These are phyloP conservation scores for Sporormia fimetaria DNA, from an alignment of 495 filamentous ascomycete species.

Conservation along the genomic window DNA sequence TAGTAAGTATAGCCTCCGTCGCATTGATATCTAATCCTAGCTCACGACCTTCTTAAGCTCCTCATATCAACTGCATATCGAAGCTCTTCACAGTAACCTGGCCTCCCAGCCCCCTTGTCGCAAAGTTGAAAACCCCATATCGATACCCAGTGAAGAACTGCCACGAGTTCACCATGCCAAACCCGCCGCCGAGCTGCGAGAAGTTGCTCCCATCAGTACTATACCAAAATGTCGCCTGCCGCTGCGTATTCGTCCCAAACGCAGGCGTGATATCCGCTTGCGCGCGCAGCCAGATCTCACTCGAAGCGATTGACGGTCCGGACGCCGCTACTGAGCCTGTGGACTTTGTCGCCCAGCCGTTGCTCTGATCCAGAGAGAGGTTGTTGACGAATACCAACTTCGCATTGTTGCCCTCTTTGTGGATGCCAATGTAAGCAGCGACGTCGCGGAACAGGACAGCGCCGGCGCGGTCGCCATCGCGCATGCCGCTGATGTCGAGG, in stretches of 20 bases:
- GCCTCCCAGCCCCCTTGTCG: constrained; percentile 42
- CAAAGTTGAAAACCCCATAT: constrained; percentile 48
- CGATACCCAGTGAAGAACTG: constrained; percentile 46
- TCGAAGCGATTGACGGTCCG: constrained; percentile 17
- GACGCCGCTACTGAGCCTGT: constrained; percentile 33
- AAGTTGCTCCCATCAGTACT: constrained; percentile 41
- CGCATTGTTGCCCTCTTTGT: constrained; percentile 22
- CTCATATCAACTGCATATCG: constrained; percentile 9
- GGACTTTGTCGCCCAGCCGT: constrained; percentile 35
- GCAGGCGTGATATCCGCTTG: constrained; percentile 35
- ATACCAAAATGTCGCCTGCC: constrained; percentile 39
- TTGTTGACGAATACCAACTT: constrained; percentile 27
- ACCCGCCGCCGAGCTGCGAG: constrained; percentile 34
- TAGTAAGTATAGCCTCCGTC: too few relatives aligned
- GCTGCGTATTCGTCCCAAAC: constrained; percentile 15
- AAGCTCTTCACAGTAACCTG: constrained; percentile 34
- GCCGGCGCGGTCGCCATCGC: constrained; percentile 42
- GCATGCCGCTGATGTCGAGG: constrained; percentile 39
- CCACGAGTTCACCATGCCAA: constrained; percentile 38
- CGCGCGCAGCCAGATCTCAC: constrained; percentile 36
- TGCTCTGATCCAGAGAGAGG: constrained; percentile 24
- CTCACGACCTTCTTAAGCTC: too few relatives aligned
- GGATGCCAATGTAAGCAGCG: constrained; percentile 42
- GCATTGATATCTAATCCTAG: too few relatives aligned
- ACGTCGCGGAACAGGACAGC: constrained; percentile 42